Conservation (phyloP, 352 stramenopile species). For the Pythium guiyangense region DNA sequence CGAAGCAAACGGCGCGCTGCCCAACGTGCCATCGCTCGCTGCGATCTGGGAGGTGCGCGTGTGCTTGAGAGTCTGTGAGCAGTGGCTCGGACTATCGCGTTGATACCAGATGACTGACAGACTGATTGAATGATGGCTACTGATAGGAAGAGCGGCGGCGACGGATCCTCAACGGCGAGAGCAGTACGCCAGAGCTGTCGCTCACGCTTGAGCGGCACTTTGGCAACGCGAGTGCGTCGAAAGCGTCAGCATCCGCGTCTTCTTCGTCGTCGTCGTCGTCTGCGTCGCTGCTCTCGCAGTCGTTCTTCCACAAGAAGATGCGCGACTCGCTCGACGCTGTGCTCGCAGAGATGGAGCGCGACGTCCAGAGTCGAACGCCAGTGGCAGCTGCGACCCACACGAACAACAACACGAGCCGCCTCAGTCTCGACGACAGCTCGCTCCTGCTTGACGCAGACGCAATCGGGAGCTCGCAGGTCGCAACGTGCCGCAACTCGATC, state of each 20-base stretch:
- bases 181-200: constrained; percentile 39
- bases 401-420: not conserved
- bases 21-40: constrained; percentile 72
- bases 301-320: constrained; percentile 80
- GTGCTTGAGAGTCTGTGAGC: not conserved
- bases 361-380: not conserved
- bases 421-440: constrained; percentile 5
- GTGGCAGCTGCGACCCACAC: not conserved
- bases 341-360: constrained; percentile 36
- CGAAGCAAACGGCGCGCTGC: constrained; percentile 31
- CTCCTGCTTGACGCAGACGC: constrained; percentile 6
- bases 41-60: constrained; percentile 75
- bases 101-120: not conserved
- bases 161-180: constrained; percentile 44
- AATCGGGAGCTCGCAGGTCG: constrained; percentile 14
- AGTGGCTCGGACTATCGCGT: not conserved
- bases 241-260: constrained; percentile 25
- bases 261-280: constrained; percentile 23
- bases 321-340: constrained; percentile 55
- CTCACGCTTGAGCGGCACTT: constrained; percentile 49
- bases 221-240: constrained; percentile 16
- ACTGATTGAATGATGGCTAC: constrained; percentile 6
- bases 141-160: constrained; percentile 63
- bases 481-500: constrained; percentile 40
- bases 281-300: constrained; percentile 56